phyloP scores from a whole-genome alignment of 495 filamentous ascomycete species.

The Xylaria bambusicola region DNA sequence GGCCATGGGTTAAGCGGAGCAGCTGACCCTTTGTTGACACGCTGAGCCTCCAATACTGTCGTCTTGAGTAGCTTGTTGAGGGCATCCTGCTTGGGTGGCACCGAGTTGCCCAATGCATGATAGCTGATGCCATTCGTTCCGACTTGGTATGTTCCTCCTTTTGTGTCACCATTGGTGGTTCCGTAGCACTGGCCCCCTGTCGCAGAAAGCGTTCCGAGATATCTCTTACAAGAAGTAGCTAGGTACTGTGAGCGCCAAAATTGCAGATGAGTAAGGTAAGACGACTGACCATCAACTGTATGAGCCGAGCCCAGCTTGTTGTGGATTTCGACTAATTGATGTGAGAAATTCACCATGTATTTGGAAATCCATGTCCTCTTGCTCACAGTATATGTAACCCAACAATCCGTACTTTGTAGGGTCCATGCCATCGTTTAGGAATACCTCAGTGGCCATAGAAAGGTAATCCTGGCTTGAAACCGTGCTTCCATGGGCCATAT shows the following conservation, averaged over 20 bases:
- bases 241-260: conserved; percentile 13
- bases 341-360: background rate
- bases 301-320: conserved; percentile 32
- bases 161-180: conserved; percentile 30
- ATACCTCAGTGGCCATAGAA: conserved; percentile 35
- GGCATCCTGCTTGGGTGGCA: conserved; percentile 32
- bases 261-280: background rate
- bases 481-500: conserved; percentile 23
- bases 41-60: conserved; percentile 24
- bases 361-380: background rate
- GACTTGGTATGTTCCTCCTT: conserved; percentile 35
- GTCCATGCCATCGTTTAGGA: conserved; percentile 26
- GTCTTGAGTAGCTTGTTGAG: conserved; percentile 31
- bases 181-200: conserved; percentile 30
- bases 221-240: conserved; percentile 29
- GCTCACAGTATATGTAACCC: conserved; percentile 35
- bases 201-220: conserved; percentile 27
- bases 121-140: conserved; percentile 31
- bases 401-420: conserved; percentile 29
- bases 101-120: conserved; percentile 29
- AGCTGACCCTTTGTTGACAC: conserved; percentile 29
- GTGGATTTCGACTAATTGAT: conserved; percentile 31
- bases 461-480: conserved; percentile 31
- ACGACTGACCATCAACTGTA: conserved; percentile 28
- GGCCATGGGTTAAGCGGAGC: conserved; percentile 35